Percentiles rank a stretch among this genome's conserved stretches.
Conservation (phyloP, 1,284 basidiomycete species). For the Apiotrichum akiyoshidainum region DNA sequence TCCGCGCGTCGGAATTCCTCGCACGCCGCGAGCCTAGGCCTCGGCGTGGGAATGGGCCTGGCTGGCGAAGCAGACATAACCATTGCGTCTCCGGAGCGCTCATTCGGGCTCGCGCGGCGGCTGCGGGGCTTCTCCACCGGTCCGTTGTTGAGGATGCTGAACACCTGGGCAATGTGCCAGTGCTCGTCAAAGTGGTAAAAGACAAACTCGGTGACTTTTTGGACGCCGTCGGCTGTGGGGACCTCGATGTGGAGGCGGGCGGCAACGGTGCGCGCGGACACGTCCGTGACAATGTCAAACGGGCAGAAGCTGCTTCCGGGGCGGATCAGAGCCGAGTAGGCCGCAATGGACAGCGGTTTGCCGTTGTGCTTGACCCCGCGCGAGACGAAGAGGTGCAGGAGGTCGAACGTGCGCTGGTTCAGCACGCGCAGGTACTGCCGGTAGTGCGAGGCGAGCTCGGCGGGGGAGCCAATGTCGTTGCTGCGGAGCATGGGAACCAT, state of each 20-base stretch:
- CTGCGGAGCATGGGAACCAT: not conserved
- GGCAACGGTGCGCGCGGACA: slow-evolving; percentile 10
- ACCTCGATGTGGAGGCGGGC: slow-evolving; percentile 14
- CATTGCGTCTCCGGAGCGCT: no score
- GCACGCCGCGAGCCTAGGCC: no score
- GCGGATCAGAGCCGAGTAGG: slow-evolving; percentile 6
- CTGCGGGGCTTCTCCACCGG: no score
- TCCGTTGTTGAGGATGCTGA: slow-evolving; percentile 7
- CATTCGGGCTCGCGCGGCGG: no score
- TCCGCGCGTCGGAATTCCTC: no score
- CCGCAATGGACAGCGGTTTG: not conserved
- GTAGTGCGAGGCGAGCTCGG: slow-evolving; percentile 12
- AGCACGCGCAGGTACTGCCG: slow-evolving; percentile 17
- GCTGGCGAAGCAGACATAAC: no score
- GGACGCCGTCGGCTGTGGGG: not conserved
- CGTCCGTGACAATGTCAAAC: slow-evolving; percentile 14
- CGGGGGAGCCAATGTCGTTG: slow-evolving; percentile 3
- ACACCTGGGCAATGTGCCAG: slow-evolving; percentile 16
- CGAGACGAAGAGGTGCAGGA: slow-evolving; percentile 11
- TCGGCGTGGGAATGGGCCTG: no score
- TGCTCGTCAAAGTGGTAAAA: slow-evolving; percentile 19
- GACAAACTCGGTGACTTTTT: slow-evolving; percentile 9
- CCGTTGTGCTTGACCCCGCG: slow-evolving; percentile 10
- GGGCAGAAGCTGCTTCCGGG: slow-evolving; percentile 10
- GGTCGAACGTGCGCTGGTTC: slow-evolving; percentile 14